phyloP scores from a whole-genome alignment of 805 yeast species.

The Metschnikowia arizonensis region DNA sequence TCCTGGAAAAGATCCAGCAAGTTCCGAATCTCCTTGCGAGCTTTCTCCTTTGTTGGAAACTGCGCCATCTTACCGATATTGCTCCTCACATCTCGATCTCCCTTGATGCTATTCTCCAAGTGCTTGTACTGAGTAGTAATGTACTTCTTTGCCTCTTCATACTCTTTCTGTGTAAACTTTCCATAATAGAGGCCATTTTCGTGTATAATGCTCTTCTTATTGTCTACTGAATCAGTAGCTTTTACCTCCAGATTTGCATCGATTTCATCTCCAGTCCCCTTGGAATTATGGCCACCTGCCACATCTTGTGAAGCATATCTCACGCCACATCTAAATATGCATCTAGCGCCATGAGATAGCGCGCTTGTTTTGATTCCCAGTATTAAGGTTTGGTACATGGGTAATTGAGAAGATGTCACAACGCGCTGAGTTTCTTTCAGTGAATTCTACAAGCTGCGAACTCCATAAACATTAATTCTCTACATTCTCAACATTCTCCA shows the following conservation, averaged over 20 bases:
- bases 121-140: constrained; percentile 29
- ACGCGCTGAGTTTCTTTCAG: background rate
- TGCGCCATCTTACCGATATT: constrained; percentile 35
- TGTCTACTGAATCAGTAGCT: background rate
- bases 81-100: constrained; percentile 31
- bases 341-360: background rate
- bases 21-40: constrained; percentile 17
- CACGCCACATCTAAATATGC: background rate
- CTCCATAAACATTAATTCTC: background rate
- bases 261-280: background rate
- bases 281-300: background rate
- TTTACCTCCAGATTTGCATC: background rate
- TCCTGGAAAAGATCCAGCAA: constrained; percentile 41
- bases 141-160: constrained; percentile 34
- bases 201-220: constrained; percentile 16
- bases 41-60: constrained; percentile 26
- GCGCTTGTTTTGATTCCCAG: background rate
- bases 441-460: no score
- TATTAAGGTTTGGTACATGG: background rate
- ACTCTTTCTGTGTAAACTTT: constrained; percentile 35
- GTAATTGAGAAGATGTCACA: background rate
- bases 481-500: no score
- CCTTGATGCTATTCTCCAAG: constrained; percentile 36
- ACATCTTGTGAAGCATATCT: background rate
- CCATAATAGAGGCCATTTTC: constrained; percentile 32